Base-by-base conservation (phyloP, 2,329 filamentous ascomycete genomes). In the Alternaria dauci region DNA sequence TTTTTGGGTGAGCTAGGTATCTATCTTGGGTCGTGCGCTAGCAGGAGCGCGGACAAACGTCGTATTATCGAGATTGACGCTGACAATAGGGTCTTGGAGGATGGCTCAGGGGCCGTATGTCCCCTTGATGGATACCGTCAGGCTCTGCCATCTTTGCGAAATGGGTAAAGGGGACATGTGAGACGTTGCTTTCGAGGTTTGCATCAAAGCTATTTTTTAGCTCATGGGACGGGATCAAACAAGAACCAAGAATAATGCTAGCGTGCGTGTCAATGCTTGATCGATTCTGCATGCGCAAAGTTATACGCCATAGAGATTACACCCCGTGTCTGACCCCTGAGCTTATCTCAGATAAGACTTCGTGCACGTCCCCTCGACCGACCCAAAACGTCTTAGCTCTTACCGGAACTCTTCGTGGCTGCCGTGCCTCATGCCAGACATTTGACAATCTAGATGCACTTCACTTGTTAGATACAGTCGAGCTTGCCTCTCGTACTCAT, bases 1-100 rank as follows among this genome's bases (percentile, higher is more conserved):
- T 61, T 63, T 65, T 67, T 61, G 62, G 66, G 41, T 59, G 52
- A 59, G 60, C 66, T 67, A 59, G 60, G 64, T 67, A 67, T 68
- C 55, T 61, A 64, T 38, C 55, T 66, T 62, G 57, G 63, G 63
- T 68, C 61, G 52, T 66, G 65, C 23, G 65, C 63, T 61, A 62
- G 56, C 54, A 48, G 59, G 51, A 58, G 61, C 54, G 62, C 63
- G 60, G 63, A 50, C 61, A 64, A 64, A 68, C 63, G 48, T 64
- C 63, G 52, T 57, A 64, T 64, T 66, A 58, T 58, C 28, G 32
- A 56, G 52, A 67, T 65, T 64, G 53, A 63, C 14, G 55, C 54
- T 63, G 56, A 55, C 48, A 16, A 61, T 56, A 20, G 55, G 59
- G 57, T 54, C 62, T 65, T 65, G 46, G 62, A 63, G 63, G 53